Evolutionary conservation across 768 basidiomycete genomes (phyloP), one percentile per base, ranked within the genome.

Genomic region (Multifurca ochricompacta): DNA sequence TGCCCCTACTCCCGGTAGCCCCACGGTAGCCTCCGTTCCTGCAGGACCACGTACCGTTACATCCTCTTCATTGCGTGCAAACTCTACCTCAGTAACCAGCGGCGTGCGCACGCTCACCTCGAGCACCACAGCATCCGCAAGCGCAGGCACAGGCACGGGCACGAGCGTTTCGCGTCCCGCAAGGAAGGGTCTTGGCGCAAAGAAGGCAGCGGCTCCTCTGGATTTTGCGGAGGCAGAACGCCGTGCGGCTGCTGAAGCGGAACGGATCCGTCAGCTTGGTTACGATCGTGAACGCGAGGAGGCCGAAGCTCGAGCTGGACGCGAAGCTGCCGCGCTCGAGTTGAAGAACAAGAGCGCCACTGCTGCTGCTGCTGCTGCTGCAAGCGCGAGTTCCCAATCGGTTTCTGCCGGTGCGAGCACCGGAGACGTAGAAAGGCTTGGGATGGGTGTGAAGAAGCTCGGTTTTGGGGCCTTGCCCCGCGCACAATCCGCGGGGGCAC

Each of bases 221-320:
- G 84, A 97, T 70, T 99, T 99, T 67, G 96, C 87, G 18, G 91
- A 91, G 62, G 96, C 92, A 0, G 94, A 98, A 68, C 76, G 85
- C 27, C 87, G 86, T 61, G 96, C 96, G 0, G 66, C 78, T 25
- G 94, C 92, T 64, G 96, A 98, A 67, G 93, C 91, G 23, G 94
- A 94, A 69, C 78, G 92, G 53, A 80, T 93, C 67, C 87, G 89
- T 67, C 83, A 93, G 62, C 78, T 96, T 16, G 95, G 94, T 0
- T 96, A 97, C 65, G 91, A 96, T 66, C 78, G 88, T 18, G 78
- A 84, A 64, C 74, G 81, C 36, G 91, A 96, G 67, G 88, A 87
- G 63, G 84, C 83, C 19, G 92, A 93, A 65, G 88, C 85, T 60
- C 82, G 80, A 63, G 80, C 78, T 32, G 74, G 75, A 58, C 78